Evolutionary conservation across 2,329 filamentous ascomycete genomes (phyloP).

Genomic region (Venturia pyrina): DNA sequence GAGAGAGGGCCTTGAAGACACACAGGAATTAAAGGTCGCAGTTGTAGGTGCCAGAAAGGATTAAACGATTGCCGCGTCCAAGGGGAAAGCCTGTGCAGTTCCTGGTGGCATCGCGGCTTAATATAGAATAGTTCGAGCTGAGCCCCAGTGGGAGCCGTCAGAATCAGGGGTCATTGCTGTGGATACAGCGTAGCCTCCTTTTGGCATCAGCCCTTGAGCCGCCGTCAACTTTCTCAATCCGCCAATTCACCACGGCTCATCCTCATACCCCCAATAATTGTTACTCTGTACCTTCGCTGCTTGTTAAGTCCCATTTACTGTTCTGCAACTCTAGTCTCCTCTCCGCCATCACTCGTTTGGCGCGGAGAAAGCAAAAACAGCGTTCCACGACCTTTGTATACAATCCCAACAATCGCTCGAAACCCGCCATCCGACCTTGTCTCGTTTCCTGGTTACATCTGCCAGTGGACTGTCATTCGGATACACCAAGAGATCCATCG

Average conservation of each 20-base stretch:
- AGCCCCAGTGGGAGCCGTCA: too few species aligned
- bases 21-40: neutral
- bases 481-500: neutral
- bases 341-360: constrained; percentile 4
- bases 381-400: neutral
- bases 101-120: neutral
- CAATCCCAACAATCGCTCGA: neutral
- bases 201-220: too few species aligned
- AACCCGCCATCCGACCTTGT: neutral
- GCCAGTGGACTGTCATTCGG: neutral
- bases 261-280: neutral
- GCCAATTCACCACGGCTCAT: neutral
- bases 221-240: neutral
- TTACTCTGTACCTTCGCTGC: neutral
- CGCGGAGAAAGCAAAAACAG: neutral
- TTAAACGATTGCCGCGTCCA: too few species aligned
- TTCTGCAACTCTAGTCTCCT: neutral
- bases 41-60: neutral
- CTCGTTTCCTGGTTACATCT: neutral
- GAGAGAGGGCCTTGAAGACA: neutral
- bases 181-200: neutral
- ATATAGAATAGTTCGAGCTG: neutral
- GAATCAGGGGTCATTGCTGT: neutral
- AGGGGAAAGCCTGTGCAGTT: neutral
- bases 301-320: neutral